Evolutionary conservation across 768 basidiomycete genomes (phyloP).

Genomic region (Leccinum variicolor): DNA sequence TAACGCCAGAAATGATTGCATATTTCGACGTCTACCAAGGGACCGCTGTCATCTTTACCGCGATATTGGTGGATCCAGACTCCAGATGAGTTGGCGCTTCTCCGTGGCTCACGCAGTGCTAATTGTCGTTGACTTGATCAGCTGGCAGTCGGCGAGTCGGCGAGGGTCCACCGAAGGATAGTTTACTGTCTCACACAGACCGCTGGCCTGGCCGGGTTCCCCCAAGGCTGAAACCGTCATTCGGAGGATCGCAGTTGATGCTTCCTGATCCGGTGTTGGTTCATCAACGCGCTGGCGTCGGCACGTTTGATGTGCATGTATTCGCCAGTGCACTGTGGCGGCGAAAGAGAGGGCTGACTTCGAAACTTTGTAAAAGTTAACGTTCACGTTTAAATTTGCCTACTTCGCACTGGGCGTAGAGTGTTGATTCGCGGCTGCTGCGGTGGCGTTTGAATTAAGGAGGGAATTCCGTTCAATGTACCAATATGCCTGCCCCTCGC

Average conservation of each 20-base stretch:
- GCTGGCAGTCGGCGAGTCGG: not conserved
- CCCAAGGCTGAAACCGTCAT: not conserved
- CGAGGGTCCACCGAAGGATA: not conserved
- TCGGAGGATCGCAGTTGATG: not conserved
- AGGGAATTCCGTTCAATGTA: not conserved
- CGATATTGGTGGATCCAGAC: conserved; percentile 3
- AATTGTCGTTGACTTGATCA: not conserved
- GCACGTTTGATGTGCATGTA: not conserved
- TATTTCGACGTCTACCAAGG: not conserved
- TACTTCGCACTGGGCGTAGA: not conserved
- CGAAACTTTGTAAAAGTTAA: not conserved
- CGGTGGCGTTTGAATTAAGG: not conserved
- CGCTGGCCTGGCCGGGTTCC: not conserved
- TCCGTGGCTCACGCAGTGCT: not conserved
- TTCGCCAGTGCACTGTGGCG: not conserved
- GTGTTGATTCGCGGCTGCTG: not conserved
- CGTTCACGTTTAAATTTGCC: too few species aligned
- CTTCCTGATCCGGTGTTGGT: not conserved
- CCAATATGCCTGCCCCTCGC: not conserved
- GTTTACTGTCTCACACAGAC: not conserved
- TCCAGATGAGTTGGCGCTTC: not conserved
- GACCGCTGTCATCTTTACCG: not conserved
- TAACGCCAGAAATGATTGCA: not conserved
- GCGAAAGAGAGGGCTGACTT: not conserved
- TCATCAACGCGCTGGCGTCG: not conserved